These are phyloP conservation scores for Xanthoconium separans DNA, from an alignment of 1,284 basidiomycete species.

Conservation along the genomic window DNA sequence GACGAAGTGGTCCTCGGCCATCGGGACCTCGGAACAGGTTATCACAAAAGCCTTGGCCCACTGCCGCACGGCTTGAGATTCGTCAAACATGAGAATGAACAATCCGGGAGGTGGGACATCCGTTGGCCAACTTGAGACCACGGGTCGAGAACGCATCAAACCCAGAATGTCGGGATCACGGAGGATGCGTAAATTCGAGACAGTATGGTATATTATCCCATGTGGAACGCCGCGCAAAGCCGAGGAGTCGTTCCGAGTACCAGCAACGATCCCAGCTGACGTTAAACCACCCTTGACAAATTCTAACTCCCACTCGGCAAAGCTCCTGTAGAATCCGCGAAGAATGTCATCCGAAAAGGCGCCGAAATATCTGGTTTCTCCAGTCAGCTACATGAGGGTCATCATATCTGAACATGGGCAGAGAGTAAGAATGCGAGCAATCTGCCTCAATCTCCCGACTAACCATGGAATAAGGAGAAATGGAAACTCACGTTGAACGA, in stretches of 20 bases:
- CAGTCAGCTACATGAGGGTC: slow-evolving; percentile 19
- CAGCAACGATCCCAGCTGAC: slow-evolving; percentile 33
- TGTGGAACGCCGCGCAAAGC: slow-evolving; percentile 39
- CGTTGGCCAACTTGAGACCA: slow-evolving; percentile 54
- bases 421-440: slow-evolving; percentile 9
- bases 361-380: slow-evolving; percentile 58
- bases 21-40: slow-evolving; percentile 41
- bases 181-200: slow-evolving; percentile 65
- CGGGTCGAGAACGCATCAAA: slow-evolving; percentile 43
- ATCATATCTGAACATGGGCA: slow-evolving; percentile 1
- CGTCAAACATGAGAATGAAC: slow-evolving; percentile 57
- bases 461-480: neutral
- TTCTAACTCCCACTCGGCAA: slow-evolving; percentile 66
- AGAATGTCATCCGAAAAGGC: slow-evolving; percentile 53
- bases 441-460: slow-evolving; percentile 6
- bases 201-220: slow-evolving; percentile 60
- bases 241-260: slow-evolving; percentile 10
- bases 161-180: slow-evolving; percentile 48
- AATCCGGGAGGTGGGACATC: slow-evolving; percentile 58
- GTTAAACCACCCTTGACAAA: slow-evolving; percentile 47
- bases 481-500: slow-evolving; percentile 60
- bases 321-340: slow-evolving; percentile 59
- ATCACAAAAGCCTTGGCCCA: slow-evolving; percentile 56
- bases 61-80: slow-evolving; percentile 45
- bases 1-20: slow-evolving; percentile 46